A percentile compares a stretch with the other conserved stretches of the same genome.
Conservation (phyloP, 495 filamentous ascomycete genomes). For the Penicillium herquei region DNA sequence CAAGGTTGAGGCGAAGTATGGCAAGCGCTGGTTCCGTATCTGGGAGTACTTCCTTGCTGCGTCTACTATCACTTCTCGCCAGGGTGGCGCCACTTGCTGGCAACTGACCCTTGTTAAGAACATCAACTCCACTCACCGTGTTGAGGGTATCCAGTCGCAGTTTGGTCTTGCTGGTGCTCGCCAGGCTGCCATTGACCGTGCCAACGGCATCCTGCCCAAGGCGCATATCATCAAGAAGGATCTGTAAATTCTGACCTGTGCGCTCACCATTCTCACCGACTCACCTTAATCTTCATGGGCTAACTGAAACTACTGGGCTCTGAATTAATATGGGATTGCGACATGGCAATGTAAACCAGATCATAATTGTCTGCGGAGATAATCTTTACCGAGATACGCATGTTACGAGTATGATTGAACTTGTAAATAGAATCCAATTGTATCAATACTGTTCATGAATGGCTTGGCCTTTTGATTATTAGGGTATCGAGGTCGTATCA, state of each 20-base stretch:
- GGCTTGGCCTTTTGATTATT: no score
- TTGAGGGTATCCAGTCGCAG: conserved; percentile 80
- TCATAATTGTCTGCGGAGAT: no score
- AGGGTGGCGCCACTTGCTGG: conserved; percentile 92
- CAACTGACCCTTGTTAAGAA: conserved; percentile 97
- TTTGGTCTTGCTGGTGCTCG: conserved; percentile 72
- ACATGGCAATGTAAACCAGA: no score
- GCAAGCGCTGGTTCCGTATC: conserved; percentile 93
- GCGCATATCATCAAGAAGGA: conserved; percentile 41
- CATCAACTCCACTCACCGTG: conserved; percentile 91
- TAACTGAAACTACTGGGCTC: no score
- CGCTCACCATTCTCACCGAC: no score
- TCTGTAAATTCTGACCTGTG: conserved; percentile 14
- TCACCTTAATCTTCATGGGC: no score
- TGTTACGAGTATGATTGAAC: no score
- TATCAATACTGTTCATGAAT: no score
- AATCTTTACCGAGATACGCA: no score
- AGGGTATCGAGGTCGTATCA: no score
- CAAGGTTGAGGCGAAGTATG: conserved; percentile 94
- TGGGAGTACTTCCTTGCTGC: conserved; percentile 98
- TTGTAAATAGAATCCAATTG: no score
- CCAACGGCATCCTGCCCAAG: conserved; percentile 41
- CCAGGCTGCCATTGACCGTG: conserved; percentile 38
- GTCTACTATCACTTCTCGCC: conserved; percentile 89
- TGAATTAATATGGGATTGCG: no score